These are phyloP conservation scores for Boletus albobrunnescens DNA, from an alignment of 1,284 basidiomycete species.

Conservation along the genomic window DNA sequence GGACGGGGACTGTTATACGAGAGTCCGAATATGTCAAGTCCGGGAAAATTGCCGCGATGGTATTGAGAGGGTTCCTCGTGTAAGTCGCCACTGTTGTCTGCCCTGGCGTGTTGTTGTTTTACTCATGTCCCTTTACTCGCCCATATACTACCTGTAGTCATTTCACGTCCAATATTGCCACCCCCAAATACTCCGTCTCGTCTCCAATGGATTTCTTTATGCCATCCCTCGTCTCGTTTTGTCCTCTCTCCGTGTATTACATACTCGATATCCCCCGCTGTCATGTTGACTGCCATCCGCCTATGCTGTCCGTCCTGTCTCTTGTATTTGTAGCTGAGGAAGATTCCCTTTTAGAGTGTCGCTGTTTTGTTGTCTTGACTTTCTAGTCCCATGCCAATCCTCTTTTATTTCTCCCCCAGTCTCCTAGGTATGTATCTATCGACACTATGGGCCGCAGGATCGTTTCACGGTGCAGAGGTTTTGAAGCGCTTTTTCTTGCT, in stretches of 20 bases:
- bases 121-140: neutral
- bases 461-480: neutral
- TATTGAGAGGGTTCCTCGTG: conserved; percentile 32
- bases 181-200: neutral
- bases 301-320: conserved; percentile 2
- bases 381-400: no score
- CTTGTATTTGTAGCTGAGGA: conserved; percentile 8
- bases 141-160: no score
- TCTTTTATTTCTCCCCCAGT: no score
- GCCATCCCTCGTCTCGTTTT: conserved; percentile 10
- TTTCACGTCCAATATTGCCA: no score
- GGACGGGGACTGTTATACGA: conserved; percentile 53
- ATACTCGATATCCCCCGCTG: neutral
- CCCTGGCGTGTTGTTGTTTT: neutral
- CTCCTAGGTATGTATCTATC: neutral
- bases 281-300: neutral
- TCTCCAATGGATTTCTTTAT: conserved; percentile 3
- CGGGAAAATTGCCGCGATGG: conserved; percentile 48
- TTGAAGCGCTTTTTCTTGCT: no score
- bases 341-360: conserved; percentile 8
- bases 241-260: conserved; percentile 13
- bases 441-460: neutral
- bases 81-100: neutral
- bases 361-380: no score
- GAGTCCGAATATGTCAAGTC: conserved; percentile 49